Base-by-base conservation (phyloP, 176 grass and related monocot genomes). In the Thalia dealbata region DNA sequence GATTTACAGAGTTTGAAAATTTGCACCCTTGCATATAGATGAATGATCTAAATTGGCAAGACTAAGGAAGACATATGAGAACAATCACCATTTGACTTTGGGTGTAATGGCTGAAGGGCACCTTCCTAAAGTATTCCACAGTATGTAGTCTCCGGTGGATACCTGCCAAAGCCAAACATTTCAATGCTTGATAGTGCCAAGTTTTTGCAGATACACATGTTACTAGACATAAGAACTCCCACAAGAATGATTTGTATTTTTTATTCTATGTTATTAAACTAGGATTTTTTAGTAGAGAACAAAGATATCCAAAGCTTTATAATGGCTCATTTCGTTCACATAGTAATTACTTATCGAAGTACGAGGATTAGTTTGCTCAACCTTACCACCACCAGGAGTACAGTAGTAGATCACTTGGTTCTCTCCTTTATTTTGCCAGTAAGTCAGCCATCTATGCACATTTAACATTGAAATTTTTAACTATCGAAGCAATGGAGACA, bases 81-180 rank as follows among this genome's bases (percentile, higher is more conserved):
- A 3, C 38, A 11, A 18, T 42, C 35, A 10, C 86, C 75, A 92
- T 50, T 76, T 24, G 43, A 79, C 72, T 83, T 78, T 72, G 25
- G 80, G 82, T 35, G 78, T 73, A 22, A 78, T 75, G 50, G 80
- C 74, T 0, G 81, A 80, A 29, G 89, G 89, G 41, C 89, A 91
- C 81, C 74, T 91, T 72, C 89, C 85, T 50, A 91, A 81, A 55
- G 89, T 91, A 78, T 91, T 91, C 89, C 89, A 91, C 54, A 91
- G 46, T 75, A 91, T 83, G 74, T 91, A 91, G 69, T 88, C 85
- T 79, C 89, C 89, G 50, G 89, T 83, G 52, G 89, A 88, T 64
- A 68, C 86, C 89, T 92, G 83, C n/a, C 14, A 74, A 83, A 79
- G 15, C 14, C 45, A 25, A 65, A 78, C 11, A 45, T 26, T 27